Base-by-base conservation (phyloP, 2,329 filamentous ascomycete species). In the Phialophora verrucosa region DNA sequence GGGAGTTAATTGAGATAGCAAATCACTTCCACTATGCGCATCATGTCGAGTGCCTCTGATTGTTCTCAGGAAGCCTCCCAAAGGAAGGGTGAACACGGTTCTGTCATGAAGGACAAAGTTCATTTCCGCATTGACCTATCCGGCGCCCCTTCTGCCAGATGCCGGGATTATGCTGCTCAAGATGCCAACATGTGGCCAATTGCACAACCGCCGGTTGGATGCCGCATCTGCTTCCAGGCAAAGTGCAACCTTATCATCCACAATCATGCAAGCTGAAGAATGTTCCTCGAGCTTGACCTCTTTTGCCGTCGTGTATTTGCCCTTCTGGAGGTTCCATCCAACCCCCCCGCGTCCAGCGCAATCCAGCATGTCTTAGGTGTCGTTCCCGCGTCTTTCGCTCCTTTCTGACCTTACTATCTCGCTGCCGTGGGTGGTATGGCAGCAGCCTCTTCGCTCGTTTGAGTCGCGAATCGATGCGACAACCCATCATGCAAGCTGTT, bases 381-480 rank as follows among this genome's bases (percentile, higher is more conserved):
- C 62, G 44, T 25, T 54, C 44, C 55, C 49, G 47, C 20, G 59
- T 54, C 23, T n/a, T 49, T 32, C 23, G 42, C 5, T 32, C 59
- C 35, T 42, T 35, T 17, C 32, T 47, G 49, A 29, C 55, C 31
- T 53, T 51, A 25, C 23, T 25, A 23, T 35, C 38, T 57, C 27
- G 7, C 11, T 63, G 49, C 60, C 58, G 50, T 56, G 32, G 42
- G 42, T 20, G 49, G 25, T 35, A 27, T 54, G 25, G 31, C 44
- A 42, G 31, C 47, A 51, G 47, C 59, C 58, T 59, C 44, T 31
- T 62, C 65, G 42, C 65, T 67, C 65, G 51, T 64, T 67, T 64
- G 57, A 62, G 54, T 51, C 49, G 51, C 27, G 49, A 25, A 31
- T 47, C 12, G 53, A 50, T 47, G 27, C 59, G 55, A 58, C 53